Conservation (phyloP, 192 early-diverging fungal species). For the Phycomyces nitens region DNA sequence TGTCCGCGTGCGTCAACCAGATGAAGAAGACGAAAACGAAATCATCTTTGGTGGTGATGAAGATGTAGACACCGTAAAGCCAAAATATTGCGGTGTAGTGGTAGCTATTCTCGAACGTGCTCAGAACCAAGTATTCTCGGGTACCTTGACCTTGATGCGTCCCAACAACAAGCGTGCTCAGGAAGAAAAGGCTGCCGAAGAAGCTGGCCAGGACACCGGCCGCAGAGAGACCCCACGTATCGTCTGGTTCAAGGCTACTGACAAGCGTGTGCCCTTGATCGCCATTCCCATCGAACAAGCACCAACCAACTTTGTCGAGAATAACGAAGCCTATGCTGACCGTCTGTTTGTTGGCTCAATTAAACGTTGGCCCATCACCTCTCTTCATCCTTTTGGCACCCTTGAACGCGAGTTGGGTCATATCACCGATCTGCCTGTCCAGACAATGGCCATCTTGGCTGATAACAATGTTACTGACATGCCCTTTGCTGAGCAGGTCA, state of each 20-base stretch:
- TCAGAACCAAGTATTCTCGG: constrained; percentile 57
- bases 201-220: constrained; percentile 37
- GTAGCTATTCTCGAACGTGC: constrained; percentile 57
- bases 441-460: constrained; percentile 78
- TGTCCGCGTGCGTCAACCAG: constrained; percentile 41
- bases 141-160: constrained; percentile 37
- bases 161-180: constrained; percentile 41
- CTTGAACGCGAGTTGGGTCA: constrained; percentile 70
- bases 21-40: constrained; percentile 54
- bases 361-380: constrained; percentile 67
- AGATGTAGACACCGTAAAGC: constrained; percentile 51
- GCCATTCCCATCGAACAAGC: constrained; percentile 72
- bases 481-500: constrained; percentile 69
- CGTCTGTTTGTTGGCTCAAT: constrained; percentile 65
- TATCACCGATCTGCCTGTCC: constrained; percentile 72
- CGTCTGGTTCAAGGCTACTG: constrained; percentile 82
- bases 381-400: constrained; percentile 70
- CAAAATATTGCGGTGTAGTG: constrained; percentile 54
- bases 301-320: constrained; percentile 65
- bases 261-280: constrained; percentile 75
- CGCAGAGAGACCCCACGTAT: constrained; percentile 51
- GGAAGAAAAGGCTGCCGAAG: constrained; percentile 34
- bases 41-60: constrained; percentile 47
- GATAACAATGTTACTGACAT: constrained; percentile 75
- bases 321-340: constrained; percentile 50